These are phyloP conservation scores for Thalia dealbata DNA, from an alignment of 176 grass and related monocot species.

Conservation along the genomic window DNA sequence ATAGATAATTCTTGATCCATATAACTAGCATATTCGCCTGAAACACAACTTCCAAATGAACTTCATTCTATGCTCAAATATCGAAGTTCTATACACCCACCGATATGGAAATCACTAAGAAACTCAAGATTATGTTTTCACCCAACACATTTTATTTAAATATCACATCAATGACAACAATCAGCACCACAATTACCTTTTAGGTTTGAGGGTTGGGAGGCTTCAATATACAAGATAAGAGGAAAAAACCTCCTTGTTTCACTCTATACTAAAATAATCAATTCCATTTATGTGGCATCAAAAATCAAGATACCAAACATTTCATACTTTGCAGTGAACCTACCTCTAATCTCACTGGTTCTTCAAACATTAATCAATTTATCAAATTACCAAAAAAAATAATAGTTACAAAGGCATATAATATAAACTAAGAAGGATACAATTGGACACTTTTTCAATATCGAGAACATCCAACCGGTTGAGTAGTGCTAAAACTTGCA, in stretches of 20 bases:
- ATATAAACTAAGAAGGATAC: slow-evolving; percentile 46
- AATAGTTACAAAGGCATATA: neutral
- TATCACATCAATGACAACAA: neutral
- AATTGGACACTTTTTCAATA: slow-evolving; percentile 62
- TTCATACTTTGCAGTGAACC: neutral
- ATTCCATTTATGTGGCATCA: neutral
- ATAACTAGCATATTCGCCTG: neutral
- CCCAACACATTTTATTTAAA: neutral
- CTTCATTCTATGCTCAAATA: neutral
- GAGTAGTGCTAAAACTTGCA: slow-evolving; percentile 74
- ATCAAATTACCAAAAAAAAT: slow-evolving; percentile 1
- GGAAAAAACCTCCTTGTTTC: neutral
- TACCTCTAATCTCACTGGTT: no score
- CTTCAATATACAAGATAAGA: neutral
- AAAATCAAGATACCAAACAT: neutral
- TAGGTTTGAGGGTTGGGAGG: neutral
- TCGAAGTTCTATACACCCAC: neutral
- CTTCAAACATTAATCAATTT: no score
- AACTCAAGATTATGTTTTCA: neutral
- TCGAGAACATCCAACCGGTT: slow-evolving; percentile 57
- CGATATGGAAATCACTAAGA: neutral
- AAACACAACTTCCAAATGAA: neutral
- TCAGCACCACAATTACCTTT: neutral
- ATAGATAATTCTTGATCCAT: neutral
- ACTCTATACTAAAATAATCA: no score